phyloP scores from a whole-genome alignment of 2,329 filamentous ascomycete genomes.

The Pseudocercospora cruenta region DNA sequence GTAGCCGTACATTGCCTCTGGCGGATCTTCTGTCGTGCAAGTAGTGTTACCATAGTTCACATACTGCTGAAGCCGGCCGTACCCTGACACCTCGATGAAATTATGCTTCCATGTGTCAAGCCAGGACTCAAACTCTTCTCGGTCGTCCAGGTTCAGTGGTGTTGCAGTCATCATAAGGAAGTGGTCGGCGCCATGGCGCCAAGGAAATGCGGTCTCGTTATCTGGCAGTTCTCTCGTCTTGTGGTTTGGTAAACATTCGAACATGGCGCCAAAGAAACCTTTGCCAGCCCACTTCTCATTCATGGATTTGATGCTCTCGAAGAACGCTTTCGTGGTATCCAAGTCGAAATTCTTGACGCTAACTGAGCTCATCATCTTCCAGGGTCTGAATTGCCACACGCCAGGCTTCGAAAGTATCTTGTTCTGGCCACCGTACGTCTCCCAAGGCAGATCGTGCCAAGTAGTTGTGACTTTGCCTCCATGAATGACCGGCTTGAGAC shows the following conservation, averaged over 20 bases:
- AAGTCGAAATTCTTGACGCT: constrained; percentile 8
- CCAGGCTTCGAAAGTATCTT: constrained; percentile 4
- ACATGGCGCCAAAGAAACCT: constrained; percentile 12
- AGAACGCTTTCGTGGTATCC: constrained; percentile 5
- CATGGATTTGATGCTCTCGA: constrained; percentile 1
- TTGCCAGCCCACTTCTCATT: constrained; percentile 11
- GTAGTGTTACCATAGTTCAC: constrained; percentile 56
- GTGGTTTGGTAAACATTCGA: constrained; percentile 9
- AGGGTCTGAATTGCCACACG: constrained; percentile 4
- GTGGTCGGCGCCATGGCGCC: constrained; percentile 6
- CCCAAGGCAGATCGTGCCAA: constrained; percentile 13
- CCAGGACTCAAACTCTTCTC: neutral
- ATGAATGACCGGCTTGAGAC: constrained; percentile 6
- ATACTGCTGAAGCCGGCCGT: constrained; percentile 9
- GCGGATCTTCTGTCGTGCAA: constrained; percentile 42
- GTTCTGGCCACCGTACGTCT: constrained; percentile 13
- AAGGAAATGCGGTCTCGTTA: constrained; percentile 9
- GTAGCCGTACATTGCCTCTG: constrained; percentile 51
- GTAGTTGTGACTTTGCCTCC: constrained; percentile 2
- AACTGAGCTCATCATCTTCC: constrained; percentile 11
- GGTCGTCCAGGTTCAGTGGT: neutral
- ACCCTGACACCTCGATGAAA: neutral
- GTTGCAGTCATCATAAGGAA: constrained; percentile 8
- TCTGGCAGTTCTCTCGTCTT: constrained; percentile 6
- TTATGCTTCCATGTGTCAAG: neutral